Base-by-base conservation (phyloP, 352 stramenopile genomes). In the Phytophthora hibernalis region DNA sequence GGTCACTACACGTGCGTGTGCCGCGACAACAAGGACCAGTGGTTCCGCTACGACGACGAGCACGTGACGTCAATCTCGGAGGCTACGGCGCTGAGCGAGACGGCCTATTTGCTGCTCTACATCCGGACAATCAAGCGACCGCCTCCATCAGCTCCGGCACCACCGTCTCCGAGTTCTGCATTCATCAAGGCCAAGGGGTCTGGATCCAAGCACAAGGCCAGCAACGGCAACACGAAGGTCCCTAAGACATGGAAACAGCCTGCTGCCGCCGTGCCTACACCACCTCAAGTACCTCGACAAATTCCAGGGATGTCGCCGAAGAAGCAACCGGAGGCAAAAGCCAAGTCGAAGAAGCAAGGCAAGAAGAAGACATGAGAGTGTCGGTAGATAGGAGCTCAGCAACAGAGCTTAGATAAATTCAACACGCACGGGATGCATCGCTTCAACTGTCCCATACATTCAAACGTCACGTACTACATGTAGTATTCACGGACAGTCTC, bases 1-100 rank as follows among this genome's bases (percentile, higher is more conserved):
- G 87, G 87, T 3, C 87, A 95, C 70, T 95, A 95, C 70, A 95
- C 87, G 40, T 86, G 82, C 13, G 74, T 93, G 31, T 95, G 87
- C 43, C 85, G 85, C 18, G 87, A 95, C 74, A 93, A 93, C 72
- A 95, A 94, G 57, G 87, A 94, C 59, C 87, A 95, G 71, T 95
- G 87, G 87, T 93, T 91, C 70, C 78, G 79, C 38, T 95, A 87
- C 53, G 74, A 95, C 47, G 87, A 95, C 65, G 87, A 95, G 72
- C 83, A 91, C 58, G 87, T 94, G 66, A 74, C 82, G 26, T 84
- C 85, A 13, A 85, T 93, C 55, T 85, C 86, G 44, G 87, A 93
- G 49, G 82, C 76, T 5, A 83, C 72, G 1, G 87, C 87, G 9
- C 67, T 95, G 18, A 72, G 74, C 9, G 87, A 95, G 68, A 90